Conservation (phyloP, 2,329 filamentous ascomycete genomes). For the Metarhizium humberi region DNA sequence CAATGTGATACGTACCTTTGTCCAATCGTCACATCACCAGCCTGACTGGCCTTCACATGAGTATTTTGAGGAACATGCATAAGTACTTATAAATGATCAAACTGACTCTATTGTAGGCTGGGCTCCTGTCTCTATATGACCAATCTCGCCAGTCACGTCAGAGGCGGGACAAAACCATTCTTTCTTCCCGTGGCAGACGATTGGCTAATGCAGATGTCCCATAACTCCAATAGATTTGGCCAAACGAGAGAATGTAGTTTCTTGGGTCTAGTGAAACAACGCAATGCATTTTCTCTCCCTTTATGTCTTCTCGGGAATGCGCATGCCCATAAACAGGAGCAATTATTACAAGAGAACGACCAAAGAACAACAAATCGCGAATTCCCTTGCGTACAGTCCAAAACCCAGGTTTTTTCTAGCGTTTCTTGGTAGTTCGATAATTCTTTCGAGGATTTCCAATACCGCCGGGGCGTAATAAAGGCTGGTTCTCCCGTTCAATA, state of each 20-base stretch:
- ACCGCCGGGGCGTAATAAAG: slow-evolving; percentile 39
- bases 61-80: too few species aligned
- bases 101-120: neutral
- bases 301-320: neutral
- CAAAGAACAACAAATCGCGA: neutral
- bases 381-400: neutral
- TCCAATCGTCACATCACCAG: too few species aligned
- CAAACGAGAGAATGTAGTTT: neutral
- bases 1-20: too few species aligned
- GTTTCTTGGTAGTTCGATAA: slow-evolving; percentile 24
- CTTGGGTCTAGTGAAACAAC: neutral
- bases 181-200: neutral
- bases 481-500: slow-evolving; percentile 40
- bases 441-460: slow-evolving; percentile 35
- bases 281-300: neutral
- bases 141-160: neutral
- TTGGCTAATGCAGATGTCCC: neutral
- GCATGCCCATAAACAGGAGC: neutral
- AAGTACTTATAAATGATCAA: too few species aligned
- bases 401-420: neutral
- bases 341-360: neutral
- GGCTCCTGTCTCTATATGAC: neutral
- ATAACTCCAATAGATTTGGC: neutral
- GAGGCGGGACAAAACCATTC: neutral
- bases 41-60: too few species aligned